Conservation (phyloP, 768 basidiomycete species). For the Psilocybe subaeruginosa region DNA sequence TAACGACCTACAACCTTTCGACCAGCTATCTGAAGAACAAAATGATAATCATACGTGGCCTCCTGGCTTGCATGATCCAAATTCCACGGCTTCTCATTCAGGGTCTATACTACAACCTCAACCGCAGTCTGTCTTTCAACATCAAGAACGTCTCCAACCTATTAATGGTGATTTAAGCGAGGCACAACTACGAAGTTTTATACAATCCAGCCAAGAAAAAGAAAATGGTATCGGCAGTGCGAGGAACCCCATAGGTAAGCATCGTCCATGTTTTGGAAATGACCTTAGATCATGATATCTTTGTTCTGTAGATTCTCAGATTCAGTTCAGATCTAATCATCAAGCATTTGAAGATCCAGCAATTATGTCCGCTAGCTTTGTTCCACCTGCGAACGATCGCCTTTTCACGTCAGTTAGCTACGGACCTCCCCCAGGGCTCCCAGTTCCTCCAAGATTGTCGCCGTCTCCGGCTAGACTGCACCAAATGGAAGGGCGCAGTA, state of each 20-base stretch:
- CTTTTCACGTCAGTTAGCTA: constrained; percentile 31
- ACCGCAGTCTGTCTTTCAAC: constrained; percentile 38
- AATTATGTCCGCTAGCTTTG: constrained; percentile 77
- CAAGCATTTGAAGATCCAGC: constrained; percentile 75
- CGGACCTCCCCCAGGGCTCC: constrained; percentile 73
- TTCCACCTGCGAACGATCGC: constrained; percentile 38
- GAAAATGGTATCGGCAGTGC: constrained; percentile 28
- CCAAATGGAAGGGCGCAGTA: constrained; percentile 32
- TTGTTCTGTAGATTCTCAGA: constrained; percentile 14
- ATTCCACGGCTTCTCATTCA: constrained; percentile 28
- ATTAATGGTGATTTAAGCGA: constrained; percentile 64
- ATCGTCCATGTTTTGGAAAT: neutral
- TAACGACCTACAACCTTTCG: constrained; percentile 52
- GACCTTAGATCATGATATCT: neutral
- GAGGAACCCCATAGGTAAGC: constrained; percentile 24
- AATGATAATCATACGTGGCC: constrained; percentile 19
- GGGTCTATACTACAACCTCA: constrained; percentile 52
- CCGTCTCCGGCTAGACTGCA: constrained; percentile 24
- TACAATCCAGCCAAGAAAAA: constrained; percentile 69
- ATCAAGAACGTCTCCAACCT: constrained; percentile 54
- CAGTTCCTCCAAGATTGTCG: constrained; percentile 40
- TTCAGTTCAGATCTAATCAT: constrained; percentile 22
- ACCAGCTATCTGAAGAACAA: constrained; percentile 18
- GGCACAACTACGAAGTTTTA: constrained; percentile 77
- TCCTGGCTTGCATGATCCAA: constrained; percentile 19